Evolutionary conservation across 2,329 filamentous ascomycete genomes (phyloP).

Genomic region (Fusarium siculi): DNA sequence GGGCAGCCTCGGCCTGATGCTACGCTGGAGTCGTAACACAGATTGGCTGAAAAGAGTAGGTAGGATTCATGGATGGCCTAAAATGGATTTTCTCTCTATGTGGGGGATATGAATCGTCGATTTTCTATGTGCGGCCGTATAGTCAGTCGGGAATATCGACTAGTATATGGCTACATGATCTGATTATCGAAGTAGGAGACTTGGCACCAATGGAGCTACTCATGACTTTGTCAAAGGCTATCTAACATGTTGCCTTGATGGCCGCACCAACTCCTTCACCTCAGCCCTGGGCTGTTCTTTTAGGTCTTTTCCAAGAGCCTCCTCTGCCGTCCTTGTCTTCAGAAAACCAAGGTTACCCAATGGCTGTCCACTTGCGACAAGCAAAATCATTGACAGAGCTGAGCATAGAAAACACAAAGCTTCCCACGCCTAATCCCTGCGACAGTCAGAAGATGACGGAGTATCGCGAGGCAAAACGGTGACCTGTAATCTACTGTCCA

Average conservation of each 20-base stretch:
- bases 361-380: no score
- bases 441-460: no score
- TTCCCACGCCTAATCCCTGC: no score
- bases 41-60: neutral
- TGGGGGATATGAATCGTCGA: accelerated
- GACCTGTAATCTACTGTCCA: no score
- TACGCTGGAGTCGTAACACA: neutral
- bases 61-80: neutral
- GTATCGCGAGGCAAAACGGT: no score
- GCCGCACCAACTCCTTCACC: neutral
- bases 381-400: no score
- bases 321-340: neutral
- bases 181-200: no score
- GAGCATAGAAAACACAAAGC: no score
- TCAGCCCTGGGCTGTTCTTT: neutral
- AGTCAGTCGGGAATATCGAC: accelerated
- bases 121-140: accelerated
- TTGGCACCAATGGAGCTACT: neutral
- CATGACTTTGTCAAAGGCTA: neutral
- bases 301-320: no score
- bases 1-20: neutral
- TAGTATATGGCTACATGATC: neutral
- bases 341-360: neutral
- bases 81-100: neutral
- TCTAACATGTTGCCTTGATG: accelerated